Percentiles rank a stretch among this genome's conserved stretches.
Evolutionary conservation across 1,284 basidiomycete species (phyloP).

Genomic region (Naganishia sp.): DNA sequence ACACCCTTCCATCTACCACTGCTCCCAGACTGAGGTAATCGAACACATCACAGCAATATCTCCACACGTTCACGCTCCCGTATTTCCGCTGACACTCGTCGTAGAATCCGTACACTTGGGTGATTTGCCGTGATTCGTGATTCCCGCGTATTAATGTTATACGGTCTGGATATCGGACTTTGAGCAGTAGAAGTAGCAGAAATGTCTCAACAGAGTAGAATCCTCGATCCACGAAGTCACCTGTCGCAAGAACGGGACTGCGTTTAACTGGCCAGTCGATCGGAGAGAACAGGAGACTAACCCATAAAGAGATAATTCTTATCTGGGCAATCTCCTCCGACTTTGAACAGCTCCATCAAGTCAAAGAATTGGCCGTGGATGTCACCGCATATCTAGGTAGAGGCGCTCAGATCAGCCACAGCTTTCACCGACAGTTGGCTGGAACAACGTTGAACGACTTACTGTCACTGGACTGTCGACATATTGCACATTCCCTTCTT

Average conservation of each 20-base stretch:
- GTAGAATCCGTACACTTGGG: slow-evolving; percentile 98
- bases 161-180: slow-evolving; percentile 95
- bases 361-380: slow-evolving; percentile 99
- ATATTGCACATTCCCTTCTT: slow-evolving; percentile 95
- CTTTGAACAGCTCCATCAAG: slow-evolving; percentile 93
- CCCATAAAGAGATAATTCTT: slow-evolving; percentile 99
- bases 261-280: no score
- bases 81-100: slow-evolving; percentile 98
- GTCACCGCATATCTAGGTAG: slow-evolving; percentile 86
- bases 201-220: slow-evolving; percentile 98
- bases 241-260: slow-evolving; percentile 47
- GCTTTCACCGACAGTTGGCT: background rate
- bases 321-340: slow-evolving; percentile 91
- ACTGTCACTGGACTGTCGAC: slow-evolving; percentile 96
- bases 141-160: slow-evolving; percentile 97
- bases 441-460: slow-evolving; percentile 45
- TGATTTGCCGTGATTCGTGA: slow-evolving; percentile 98
- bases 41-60: slow-evolving; percentile 98
- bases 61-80: slow-evolving; percentile 92
- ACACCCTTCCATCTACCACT: slow-evolving; percentile 91
- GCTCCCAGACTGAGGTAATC: slow-evolving; percentile 94
- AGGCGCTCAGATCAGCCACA: background rate
- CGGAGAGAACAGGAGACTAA: slow-evolving; percentile 54
- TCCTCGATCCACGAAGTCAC: slow-evolving; percentile 94
- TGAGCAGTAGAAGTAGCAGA: slow-evolving; percentile 87